Base-by-base conservation (phyloP, 139 green algal genomes). In the Auxenochlorella protothecoides region DNA sequence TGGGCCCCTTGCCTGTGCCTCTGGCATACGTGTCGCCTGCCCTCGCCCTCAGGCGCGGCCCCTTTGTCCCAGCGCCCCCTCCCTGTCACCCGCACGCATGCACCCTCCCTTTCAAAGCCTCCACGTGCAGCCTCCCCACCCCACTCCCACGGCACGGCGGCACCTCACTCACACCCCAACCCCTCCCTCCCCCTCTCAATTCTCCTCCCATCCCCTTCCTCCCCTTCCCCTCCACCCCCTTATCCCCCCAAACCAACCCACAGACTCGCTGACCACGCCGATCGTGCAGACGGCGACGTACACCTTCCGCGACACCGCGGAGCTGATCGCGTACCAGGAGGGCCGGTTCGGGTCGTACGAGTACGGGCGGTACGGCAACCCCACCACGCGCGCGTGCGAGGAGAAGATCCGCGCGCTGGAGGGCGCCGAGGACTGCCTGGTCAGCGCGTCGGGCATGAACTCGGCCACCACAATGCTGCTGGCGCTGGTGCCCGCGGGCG, bases 241-340 rank as follows among this genome's bases (percentile, higher is more conserved):
- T 3, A 9, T 0, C 57, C 5, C 14, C 44, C 55, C 59, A 4
- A 56, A 11, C 7, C 56, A 8, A 5, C 60, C 16, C 53, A 65
- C 69, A 78, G 95, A 99, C 77, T 88, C 91, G 11, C 79, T 99
- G 53, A 98, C 95, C 4, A 99, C 95, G 15, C 95, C 95, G 5
- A 96, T 99, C 68, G 92, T 96, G 3, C 90, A 96, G 75, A 99
- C 94, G 3, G 88, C 92, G 3, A 99, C 95, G 3, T 99, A 96
- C 84, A 92, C 82, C 6, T 98, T 98, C 77, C 85, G 71, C 63
- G 81, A 93, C 77, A 94, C 90, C 2, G 80, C 74, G 56, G 88
- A 98, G 82, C 81, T 99, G 44, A 98, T 99, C 55, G 94, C 86
- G 2, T 97, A 96, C 74, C 92, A 99, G 77, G 95, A 99, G 78